phyloP scores from a whole-genome alignment of 164 flowering plant species.

The Magnolia kwangsiensis region DNA sequence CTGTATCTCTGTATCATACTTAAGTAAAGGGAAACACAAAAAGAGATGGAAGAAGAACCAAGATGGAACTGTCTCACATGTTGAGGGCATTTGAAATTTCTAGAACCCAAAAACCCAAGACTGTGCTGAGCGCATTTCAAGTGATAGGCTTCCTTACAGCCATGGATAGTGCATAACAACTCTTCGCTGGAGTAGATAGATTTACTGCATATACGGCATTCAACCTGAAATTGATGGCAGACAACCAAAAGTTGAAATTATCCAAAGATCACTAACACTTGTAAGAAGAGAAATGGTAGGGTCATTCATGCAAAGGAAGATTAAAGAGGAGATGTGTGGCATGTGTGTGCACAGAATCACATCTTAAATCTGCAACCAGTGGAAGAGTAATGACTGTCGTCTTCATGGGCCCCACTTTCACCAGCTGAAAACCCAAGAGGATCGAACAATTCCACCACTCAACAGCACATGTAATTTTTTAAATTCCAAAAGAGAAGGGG shows the following conservation, averaged over 20 bases:
- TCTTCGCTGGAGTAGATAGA: slow-evolving; percentile 54
- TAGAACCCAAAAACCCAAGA: slow-evolving; percentile 30
- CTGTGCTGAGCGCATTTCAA: slow-evolving; percentile 46
- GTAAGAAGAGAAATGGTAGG: not conserved
- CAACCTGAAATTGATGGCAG: slow-evolving; percentile 42
- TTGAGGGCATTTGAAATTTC: slow-evolving; percentile 81
- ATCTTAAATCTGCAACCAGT: not conserved
- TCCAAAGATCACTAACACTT: not conserved
- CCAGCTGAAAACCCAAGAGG: not conserved
- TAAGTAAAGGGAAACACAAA: not conserved
- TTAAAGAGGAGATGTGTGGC: not conserved
- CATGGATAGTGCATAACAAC: slow-evolving; percentile 57
- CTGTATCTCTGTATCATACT: not conserved
- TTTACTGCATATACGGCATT: slow-evolving; percentile 56
- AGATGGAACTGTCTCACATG: slow-evolving; percentile 51
- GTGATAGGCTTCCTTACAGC: slow-evolving; percentile 62
- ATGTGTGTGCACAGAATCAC: too few relatives aligned
- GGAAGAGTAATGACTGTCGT: not conserved
- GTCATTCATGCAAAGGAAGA: not conserved
- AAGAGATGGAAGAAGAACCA: not conserved
- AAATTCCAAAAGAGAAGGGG: too few relatives aligned
- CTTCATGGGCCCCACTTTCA: not conserved
- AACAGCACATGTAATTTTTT: not conserved
- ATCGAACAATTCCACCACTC: not conserved
- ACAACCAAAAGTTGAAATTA: not conserved